Base-by-base conservation (phyloP, 73 alveolate species). In the Blepharisma japonicum region DNA sequence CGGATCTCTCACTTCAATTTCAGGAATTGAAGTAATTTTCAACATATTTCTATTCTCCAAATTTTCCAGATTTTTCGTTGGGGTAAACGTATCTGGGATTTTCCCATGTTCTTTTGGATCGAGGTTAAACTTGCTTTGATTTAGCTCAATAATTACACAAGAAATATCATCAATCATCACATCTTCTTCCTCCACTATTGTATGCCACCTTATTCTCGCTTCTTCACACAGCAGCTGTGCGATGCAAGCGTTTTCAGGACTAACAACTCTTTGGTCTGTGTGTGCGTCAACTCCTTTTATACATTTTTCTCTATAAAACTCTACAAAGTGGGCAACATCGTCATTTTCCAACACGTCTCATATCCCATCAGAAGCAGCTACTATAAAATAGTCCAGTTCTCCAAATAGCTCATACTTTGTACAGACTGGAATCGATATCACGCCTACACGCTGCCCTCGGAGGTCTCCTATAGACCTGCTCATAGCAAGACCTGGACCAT, bases 401-500 rank as follows among this genome's bases (percentile, higher is more conserved):
- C 47, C 46, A 3, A 14, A 14, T 5, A n/a, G 14, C 23, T 61
- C 18, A 61, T 61, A 61, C 2, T 25, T 61, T 14, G 74, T 68
- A 80, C 20, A 7, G 23, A 45, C 84, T 54, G 84, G 84, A 1
- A 4, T 81, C 14, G 84, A 54, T 7, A 77, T 77, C 0, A 77
- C 84, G 7, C 84, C 84, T 21, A 77, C 45, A 14, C 14, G 8
- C 18, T 54, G 18, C 70, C 81, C 84, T 8, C 45, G n/a, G 53
- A 77, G 7, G 61, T 77, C 84, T 18, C 84, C 84, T 6, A 77
- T 23, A 7, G 84, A 81, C 42, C 92, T 68, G 56, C 89, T 80
- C 92, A 85, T 85, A 32, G 92, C 90, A 9, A 85, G 72, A 21
- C 92, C 92, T 6, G 92, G 92, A 47, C 71, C 67, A 56, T 79